Base-by-base conservation (phyloP, 2,329 filamentous ascomycete species). In the Fusarium abutilonis region DNA sequence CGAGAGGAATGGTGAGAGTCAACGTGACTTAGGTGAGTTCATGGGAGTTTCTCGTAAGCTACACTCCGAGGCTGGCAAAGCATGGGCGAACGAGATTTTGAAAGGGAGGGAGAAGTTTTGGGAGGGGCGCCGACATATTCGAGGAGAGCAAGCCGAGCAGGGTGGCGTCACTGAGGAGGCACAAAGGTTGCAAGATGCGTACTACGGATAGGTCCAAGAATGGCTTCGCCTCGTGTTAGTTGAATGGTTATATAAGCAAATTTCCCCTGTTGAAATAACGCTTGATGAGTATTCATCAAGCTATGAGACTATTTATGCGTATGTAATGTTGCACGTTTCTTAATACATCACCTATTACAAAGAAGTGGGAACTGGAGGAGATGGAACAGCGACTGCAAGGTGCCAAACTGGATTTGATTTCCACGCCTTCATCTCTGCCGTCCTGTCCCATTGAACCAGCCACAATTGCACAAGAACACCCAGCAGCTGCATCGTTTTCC, bases 21-120 rank as follows among this genome's bases (percentile, higher is more conserved):
- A 80, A 63, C 76, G 92, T 29, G 92, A 98, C 74, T 79, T 99
- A 44, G 86, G 89, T 39, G 94, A 98, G 78, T 98, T 99, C 69
- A 84, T 87, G 2, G 89, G 90, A 71, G 94, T 97, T 3, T 86
- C 90, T 5, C 82, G 79, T 41, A 86, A 85, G 70, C 88, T 98
- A 64, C 81, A 83, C 60, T 81, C 95, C 63, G 85, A 87, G 0
- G 94, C 97, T 78, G 89, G 92, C 58, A 86, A 88, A 78, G 84
- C 79, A 15, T 98, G 94, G 94, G 89, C 89, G 1, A 81, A 84
- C 26, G 87, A 92, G 66, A 79, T 97, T 21, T 78, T 98, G 61
- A 79, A 80, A 65, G 93, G 97, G 79, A 83, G 93, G 57, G 82
- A 89, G 67, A 81, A 79, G 29, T 89, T 92, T 69, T 96, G 92